phyloP scores from a whole-genome alignment of 2,329 filamentous ascomycete genomes.

The Talaromyces verruculosus region DNA sequence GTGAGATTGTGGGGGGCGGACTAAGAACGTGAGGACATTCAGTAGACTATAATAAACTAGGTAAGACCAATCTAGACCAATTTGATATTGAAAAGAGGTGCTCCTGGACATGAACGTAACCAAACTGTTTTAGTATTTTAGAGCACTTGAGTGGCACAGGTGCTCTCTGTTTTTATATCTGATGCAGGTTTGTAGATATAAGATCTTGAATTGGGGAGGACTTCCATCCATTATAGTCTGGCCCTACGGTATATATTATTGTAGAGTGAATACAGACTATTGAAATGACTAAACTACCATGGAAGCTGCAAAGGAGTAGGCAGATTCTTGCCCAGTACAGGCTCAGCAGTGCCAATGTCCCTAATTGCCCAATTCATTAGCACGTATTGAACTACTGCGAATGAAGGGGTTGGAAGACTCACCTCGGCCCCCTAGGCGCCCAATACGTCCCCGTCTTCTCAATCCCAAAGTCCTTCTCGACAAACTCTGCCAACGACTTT shows the following conservation, averaged over 20 bases:
- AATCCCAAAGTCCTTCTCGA: constrained; percentile 60
- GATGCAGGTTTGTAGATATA: not conserved
- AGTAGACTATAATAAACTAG: not conserved
- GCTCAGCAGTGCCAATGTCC: constrained; percentile 68
- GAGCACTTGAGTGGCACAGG: not conserved
- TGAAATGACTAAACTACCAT: constrained; percentile 51
- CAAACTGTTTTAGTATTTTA: not conserved
- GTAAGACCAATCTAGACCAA: no score
- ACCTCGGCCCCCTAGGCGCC: constrained; percentile 69
- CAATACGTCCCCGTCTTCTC: constrained; percentile 68
- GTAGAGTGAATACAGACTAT: not conserved
- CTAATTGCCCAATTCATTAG: constrained; percentile 34
- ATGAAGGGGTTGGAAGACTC: constrained; percentile 33
- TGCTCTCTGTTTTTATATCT: not conserved
- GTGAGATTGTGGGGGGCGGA: constrained; percentile 54
- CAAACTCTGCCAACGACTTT: constrained; percentile 61
- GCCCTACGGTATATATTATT: not conserved
- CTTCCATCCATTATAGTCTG: not conserved
- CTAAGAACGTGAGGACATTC: constrained; percentile 58
- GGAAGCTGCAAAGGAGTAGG: constrained; percentile 66
- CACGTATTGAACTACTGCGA: not conserved
- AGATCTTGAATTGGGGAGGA: not conserved
- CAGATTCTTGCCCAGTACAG: constrained; percentile 61
- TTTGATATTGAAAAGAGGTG: no score
- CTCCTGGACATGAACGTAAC: not conserved